These are phyloP conservation scores for Pterocarpus macrocarpus DNA, from an alignment of 306 rosid species.

Conservation along the genomic window DNA sequence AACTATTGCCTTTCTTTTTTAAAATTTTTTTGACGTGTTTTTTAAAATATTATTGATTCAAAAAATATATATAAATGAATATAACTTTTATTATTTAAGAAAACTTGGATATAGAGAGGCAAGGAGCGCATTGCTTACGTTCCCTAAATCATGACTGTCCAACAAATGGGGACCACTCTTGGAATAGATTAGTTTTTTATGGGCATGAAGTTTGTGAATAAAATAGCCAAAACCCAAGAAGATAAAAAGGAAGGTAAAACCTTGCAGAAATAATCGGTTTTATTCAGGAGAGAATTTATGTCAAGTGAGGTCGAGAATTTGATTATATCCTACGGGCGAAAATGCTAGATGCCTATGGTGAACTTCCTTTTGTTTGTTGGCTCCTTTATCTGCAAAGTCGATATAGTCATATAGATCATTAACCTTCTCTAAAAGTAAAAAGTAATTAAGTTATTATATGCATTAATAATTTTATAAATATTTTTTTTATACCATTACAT, in stretches of 20 bases:
- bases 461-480: background rate
- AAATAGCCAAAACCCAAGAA: background rate
- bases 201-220: slow-evolving; percentile 32
- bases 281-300: background rate
- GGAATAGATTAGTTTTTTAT: slow-evolving; percentile 39
- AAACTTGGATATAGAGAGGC: background rate
- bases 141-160: slow-evolving; percentile 48
- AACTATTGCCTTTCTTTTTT: background rate
- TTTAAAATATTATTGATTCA: background rate
- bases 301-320: background rate
- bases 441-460: background rate
- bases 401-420: slow-evolving; percentile 11
- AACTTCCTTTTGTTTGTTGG: slow-evolving; percentile 7
- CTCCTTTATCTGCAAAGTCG: slow-evolving; percentile 28
- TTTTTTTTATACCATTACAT: background rate
- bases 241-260: background rate
- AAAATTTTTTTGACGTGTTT: background rate
- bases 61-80: background rate
- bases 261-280: background rate
- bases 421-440: slow-evolving; percentile 4
- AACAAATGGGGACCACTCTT: slow-evolving; percentile 66
- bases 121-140: slow-evolving; percentile 42
- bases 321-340: slow-evolving; percentile 20
- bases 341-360: slow-evolving; percentile 26
- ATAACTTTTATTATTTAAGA: background rate